A percentile compares a stretch with the other conserved stretches of the same genome.
Evolutionary conservation across 768 basidiomycete species (phyloP).

Genomic region (Mycena metata): DNA sequence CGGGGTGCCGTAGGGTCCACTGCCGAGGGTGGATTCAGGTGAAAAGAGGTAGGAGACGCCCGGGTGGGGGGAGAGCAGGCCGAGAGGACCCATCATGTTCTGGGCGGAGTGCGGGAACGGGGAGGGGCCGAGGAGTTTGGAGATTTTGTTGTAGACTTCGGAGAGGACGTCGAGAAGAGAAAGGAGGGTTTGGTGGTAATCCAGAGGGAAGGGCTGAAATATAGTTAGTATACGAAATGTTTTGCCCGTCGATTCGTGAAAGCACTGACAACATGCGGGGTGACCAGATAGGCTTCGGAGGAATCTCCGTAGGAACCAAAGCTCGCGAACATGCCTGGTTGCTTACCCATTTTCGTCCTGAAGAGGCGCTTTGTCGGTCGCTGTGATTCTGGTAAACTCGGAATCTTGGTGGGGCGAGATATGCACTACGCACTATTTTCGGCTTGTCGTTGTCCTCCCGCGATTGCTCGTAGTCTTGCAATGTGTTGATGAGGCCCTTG

Average conservation of each 20-base stretch:
- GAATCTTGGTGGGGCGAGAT: background rate
- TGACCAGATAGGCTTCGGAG: conserved; percentile 75
- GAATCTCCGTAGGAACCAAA: conserved; percentile 72
- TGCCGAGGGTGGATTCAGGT: conserved; percentile 45
- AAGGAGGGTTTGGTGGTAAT: conserved; percentile 91
- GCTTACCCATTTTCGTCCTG: conserved; percentile 69
- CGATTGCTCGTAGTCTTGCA: conserved; percentile 83
- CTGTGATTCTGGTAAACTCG: conserved; percentile 27
- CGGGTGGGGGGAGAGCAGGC: conserved; percentile 81
- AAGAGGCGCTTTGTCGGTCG: conserved; percentile 64
- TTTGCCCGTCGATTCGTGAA: background rate
- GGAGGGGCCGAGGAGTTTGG: conserved; percentile 85
- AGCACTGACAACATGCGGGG: conserved; percentile 77
- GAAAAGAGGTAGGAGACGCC: conserved; percentile 87
- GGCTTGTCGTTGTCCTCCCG: conserved; percentile 82
- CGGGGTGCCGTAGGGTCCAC: conserved; percentile 37
- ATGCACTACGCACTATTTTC: conserved; percentile 66
- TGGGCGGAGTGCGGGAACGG: conserved; percentile 75
- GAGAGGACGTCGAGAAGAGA: conserved; percentile 91
- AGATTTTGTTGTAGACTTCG: conserved; percentile 91
- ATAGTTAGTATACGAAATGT: background rate
- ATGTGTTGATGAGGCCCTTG: conserved; percentile 76
- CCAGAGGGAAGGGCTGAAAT: conserved; percentile 84
- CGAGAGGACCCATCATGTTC: conserved; percentile 84
- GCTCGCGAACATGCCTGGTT: conserved; percentile 69